A percentile compares a stretch with the other conserved stretches of the same genome.
These are phyloP conservation scores for Aspergillus pseudoviridinutans DNA, from an alignment of 2,329 filamentous ascomycete species.

Conservation along the genomic window DNA sequence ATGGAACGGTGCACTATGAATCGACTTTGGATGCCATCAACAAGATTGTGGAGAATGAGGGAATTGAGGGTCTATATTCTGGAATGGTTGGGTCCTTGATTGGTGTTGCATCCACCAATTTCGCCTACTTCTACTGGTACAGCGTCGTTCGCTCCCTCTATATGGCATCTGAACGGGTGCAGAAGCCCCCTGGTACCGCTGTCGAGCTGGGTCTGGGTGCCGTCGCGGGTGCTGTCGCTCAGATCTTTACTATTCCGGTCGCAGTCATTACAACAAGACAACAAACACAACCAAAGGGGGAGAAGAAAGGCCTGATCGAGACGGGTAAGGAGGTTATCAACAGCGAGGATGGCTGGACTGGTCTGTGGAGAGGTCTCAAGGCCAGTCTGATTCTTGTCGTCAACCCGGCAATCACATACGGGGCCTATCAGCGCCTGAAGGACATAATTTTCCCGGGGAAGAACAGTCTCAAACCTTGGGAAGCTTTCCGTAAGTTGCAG, in stretches of 20 bases:
- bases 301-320: conserved; percentile 80
- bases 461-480: conserved; percentile 69
- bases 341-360: conserved; percentile 82
- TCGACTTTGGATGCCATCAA: conserved; percentile 84
- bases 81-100: conserved; percentile 83
- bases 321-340: conserved; percentile 86
- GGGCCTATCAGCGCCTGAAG: conserved; percentile 86
- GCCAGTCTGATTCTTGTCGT: conserved; percentile 92
- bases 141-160: conserved; percentile 82
- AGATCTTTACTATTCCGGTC: conserved; percentile 94
- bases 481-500: conserved; percentile 76
- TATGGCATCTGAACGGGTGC: conserved; percentile 54
- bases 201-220: conserved; percentile 83
- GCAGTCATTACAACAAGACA: conserved; percentile 93
- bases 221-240: conserved; percentile 81
- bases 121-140: conserved; percentile 99
- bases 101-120: conserved; percentile 95
- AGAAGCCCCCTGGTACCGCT: conserved; percentile 68
- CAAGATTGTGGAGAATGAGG: conserved; percentile 79
- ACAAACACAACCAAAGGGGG: conserved; percentile 81
- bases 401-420: conserved; percentile 96
- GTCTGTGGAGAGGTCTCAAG: conserved; percentile 92
- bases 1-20: conserved; percentile 68
- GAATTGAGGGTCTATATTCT: conserved; percentile 76
- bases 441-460: conserved; percentile 73